These are phyloP conservation scores for Tolypocladium amazonense DNA, from an alignment of 2,329 filamentous ascomycete species.

Conservation along the genomic window DNA sequence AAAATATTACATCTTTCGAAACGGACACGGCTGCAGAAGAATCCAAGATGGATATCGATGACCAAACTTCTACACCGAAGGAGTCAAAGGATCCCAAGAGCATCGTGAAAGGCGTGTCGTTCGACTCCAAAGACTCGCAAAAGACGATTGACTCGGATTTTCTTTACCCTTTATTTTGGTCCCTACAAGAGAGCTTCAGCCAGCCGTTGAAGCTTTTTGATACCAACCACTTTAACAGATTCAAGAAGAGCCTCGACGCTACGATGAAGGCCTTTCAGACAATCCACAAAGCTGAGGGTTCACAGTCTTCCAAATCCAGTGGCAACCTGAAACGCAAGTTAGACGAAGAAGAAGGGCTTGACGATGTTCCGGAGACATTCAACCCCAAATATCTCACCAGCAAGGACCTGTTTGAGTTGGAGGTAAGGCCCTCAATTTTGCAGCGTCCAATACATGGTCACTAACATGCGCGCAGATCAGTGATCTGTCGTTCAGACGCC, in stretches of 20 bases:
- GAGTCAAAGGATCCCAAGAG: conserved; percentile 19
- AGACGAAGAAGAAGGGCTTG: conserved; percentile 35
- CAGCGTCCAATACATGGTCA: too few species aligned
- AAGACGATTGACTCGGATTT: conserved; percentile 53
- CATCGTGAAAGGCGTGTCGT: conserved; percentile 29
- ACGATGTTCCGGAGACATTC: conserved; percentile 45
- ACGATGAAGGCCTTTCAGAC: conserved; percentile 45
- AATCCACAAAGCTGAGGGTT: conserved; percentile 37
- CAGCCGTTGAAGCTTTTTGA: conserved; percentile 79
- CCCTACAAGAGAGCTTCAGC: conserved; percentile 82
- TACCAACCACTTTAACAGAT: conserved; percentile 59
- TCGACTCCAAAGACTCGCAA: conserved; percentile 33
- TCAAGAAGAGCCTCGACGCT: conserved; percentile 65
- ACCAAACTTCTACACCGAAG: conserved; percentile 25
- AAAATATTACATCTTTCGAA: conserved; percentile 83
- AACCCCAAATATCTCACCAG: conserved; percentile 99
- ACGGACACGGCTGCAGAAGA: conserved; percentile 23
- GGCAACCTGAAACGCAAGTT: conserved; percentile 63
- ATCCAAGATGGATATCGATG: conserved; percentile 54
- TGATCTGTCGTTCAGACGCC: conserved; percentile 85
- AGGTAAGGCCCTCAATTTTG: conserved; percentile 41
- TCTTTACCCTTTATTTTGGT: conserved; percentile 91
- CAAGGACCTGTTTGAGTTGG: conserved; percentile 86
- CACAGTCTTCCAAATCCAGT: conserved; percentile 35
- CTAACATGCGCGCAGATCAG: conserved; percentile 50